phyloP scores from a whole-genome alignment of 371 early-diverging fungal genomes.

The Coemansia sp. region DNA sequence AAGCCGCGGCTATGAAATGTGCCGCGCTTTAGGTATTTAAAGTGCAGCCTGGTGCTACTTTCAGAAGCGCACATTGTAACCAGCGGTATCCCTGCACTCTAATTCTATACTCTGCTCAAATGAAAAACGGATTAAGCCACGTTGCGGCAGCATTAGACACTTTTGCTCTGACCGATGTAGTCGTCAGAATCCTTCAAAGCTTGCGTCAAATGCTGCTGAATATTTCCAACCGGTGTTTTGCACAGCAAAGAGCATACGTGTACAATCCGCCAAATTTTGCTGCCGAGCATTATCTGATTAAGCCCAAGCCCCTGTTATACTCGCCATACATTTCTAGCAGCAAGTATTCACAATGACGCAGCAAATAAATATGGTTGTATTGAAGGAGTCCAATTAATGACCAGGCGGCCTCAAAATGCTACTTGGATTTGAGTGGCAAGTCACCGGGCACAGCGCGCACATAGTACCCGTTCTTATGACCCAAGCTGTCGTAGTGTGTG shows the following conservation, averaged over 20 bases:
- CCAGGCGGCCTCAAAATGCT: neutral
- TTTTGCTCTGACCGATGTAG: neutral
- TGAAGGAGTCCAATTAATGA: too few species aligned
- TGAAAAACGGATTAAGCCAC: neutral
- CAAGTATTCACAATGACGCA: too few species aligned
- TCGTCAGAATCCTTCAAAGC: neutral
- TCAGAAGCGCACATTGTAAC: neutral
- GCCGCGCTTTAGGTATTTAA: neutral
- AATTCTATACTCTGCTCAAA: neutral
- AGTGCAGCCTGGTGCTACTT: neutral
- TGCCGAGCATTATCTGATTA: too few species aligned
- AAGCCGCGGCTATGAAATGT: neutral
- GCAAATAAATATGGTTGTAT: too few species aligned
- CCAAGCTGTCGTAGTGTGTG: constrained; percentile 12
- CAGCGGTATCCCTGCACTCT: too few species aligned
- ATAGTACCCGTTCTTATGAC: constrained; percentile 41
- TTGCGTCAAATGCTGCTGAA: neutral
- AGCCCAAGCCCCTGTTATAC: too few species aligned
- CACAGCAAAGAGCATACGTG: too few species aligned
- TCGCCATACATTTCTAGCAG: too few species aligned
- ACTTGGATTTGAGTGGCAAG: neutral
- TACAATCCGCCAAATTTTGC: too few species aligned
- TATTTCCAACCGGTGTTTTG: too few species aligned
- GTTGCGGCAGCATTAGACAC: neutral
- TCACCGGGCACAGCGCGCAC: neutral